Evolutionary conservation across 495 filamentous ascomycete species (phyloP), one percentile per base, ranked within the genome.

Genomic region (Parathielavia hyrcaniae): DNA sequence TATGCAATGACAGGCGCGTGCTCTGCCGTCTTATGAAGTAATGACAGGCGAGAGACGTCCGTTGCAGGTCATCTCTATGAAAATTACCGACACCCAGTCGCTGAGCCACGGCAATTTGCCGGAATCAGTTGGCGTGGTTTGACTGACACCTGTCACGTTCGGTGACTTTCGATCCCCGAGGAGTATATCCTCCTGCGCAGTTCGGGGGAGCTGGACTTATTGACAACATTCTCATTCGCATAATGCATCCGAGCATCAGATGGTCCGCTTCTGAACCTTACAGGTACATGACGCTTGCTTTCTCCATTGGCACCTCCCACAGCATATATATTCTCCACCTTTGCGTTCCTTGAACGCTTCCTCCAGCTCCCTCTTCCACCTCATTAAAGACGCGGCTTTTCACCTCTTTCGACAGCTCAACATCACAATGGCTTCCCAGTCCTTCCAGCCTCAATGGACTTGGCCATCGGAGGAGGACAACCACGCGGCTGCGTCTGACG

Each of bases 61-160:
- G 26, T 30, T 6, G 26, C 6, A 2, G 26, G 26, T 6, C 26
- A 30, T 3, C 26, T 30, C 3, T 30, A 30, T 30, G 26, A 30
- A 30, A 30, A 3, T 6, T 30, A 3, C 3, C 26, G 26, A 43
- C 2, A 19, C n/a, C 1, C 43, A 38, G 22, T 26, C 39, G 1
- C 45, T 19, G 30, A 34, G 7, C 11, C 16, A 39, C 26, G 50
- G 32, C 10, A 53, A 30, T 48, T 53, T 61, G 59, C 50, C 53
- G 16, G 45, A 38, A 52, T 41, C 48, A 61, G 59, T 47, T 61
- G 59, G 59, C 54, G 59, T 36, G 32, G 41, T 50, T 40, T 56
- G 49, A 52, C 47, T 56, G 49, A 56, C 47, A 61, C 59, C 49
- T 54, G 50, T 54, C 51, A 49, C 41, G 14, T 60, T 55, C 58